Evolutionary conservation across 192 early-diverging fungal genomes (phyloP).

Genomic region (Backusella morwellensis): DNA sequence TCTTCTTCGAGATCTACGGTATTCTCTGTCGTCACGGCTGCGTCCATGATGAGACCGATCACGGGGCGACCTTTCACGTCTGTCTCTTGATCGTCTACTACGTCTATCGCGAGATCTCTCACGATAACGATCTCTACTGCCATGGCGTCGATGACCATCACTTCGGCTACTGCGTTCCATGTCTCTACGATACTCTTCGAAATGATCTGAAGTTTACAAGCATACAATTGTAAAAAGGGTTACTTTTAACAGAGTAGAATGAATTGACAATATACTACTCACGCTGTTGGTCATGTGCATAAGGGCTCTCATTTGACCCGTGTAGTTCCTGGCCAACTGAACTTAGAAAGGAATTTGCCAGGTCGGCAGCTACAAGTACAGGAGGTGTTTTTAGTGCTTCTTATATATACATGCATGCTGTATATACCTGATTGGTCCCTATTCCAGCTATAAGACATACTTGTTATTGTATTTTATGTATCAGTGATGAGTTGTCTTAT

Average conservation of each 20-base stretch:
- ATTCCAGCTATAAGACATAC: conserved; percentile 7
- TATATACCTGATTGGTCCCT: conserved; percentile 13
- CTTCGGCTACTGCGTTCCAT: background rate
- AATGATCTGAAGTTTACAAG: conserved; percentile 3
- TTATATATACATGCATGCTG: background rate
- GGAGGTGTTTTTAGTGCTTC: background rate
- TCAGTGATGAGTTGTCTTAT: too few species aligned
- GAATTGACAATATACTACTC: background rate
- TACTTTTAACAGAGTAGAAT: background rate
- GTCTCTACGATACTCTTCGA: conserved; percentile 23
- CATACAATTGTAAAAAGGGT: background rate
- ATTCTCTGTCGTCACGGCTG: conserved; percentile 15
- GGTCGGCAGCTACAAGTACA: background rate
- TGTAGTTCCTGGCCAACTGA: conserved; percentile 16
- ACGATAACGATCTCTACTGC: conserved; percentile 8
- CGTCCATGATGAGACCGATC: background rate
- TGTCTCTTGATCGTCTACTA: conserved; percentile 9
- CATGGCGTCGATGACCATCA: background rate
- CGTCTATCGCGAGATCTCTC: background rate
- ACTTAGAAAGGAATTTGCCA: conserved; percentile 13
- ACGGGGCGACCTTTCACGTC: conserved; percentile 4
- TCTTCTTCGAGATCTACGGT: conserved; percentile 39
- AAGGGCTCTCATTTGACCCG: background rate
- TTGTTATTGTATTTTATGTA: background rate
- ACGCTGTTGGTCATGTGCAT: conserved; percentile 5